Percentiles rank a stretch among this genome's conserved stretches.
phyloP scores from a whole-genome alignment of 345 rosid genomes.

The Salix caprea region DNA sequence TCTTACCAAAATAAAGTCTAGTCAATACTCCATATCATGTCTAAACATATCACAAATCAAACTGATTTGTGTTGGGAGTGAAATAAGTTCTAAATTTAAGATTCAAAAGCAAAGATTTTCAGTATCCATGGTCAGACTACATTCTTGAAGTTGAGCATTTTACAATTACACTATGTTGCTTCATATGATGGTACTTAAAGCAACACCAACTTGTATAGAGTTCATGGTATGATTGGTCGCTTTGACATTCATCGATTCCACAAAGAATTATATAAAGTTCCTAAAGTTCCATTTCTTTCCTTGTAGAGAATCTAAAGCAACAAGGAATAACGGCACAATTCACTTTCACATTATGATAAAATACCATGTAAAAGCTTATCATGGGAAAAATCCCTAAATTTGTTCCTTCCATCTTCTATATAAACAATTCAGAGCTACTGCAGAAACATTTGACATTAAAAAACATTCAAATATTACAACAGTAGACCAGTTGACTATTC shows the following conservation, averaged over 20 bases:
- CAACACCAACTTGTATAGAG: neutral
- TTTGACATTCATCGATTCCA: neutral
- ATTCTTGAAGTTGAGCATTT: neutral
- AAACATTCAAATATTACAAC: neutral
- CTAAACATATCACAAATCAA: neutral
- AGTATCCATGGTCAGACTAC: neutral
- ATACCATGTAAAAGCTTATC: neutral
- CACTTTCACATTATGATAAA: neutral
- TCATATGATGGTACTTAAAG: neutral
- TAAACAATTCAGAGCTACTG: neutral
- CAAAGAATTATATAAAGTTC: neutral
- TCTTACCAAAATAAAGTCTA: neutral
- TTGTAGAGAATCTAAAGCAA: neutral
- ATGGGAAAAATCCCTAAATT: slow-evolving; percentile 4
- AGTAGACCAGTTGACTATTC: neutral
- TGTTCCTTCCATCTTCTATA: neutral
- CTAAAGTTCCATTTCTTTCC: neutral
- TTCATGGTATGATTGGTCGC: neutral
- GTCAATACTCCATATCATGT: neutral
- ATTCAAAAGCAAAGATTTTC: neutral
- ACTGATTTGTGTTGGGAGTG: neutral
- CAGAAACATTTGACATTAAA: neutral
- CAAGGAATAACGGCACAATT: neutral
- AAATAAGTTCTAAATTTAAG: neutral
- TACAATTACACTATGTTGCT: neutral